Evolutionary conservation across 1,284 basidiomycete genomes (phyloP).

Genomic region (Ganoderma boninense): DNA sequence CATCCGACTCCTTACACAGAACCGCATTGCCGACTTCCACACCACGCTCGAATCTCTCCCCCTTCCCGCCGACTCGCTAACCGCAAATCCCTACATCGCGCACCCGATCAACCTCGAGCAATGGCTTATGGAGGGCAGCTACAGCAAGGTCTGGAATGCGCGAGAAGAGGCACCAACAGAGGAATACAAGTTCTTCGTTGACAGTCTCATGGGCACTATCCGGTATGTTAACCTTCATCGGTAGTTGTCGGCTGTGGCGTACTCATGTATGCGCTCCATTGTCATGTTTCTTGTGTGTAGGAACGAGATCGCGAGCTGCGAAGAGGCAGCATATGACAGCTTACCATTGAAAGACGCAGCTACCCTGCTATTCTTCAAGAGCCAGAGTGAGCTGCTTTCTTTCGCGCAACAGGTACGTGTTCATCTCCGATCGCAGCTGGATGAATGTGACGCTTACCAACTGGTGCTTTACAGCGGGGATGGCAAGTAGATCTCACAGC

Average conservation of each 20-base stretch:
- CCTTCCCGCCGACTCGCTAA: slow-evolving; percentile 75
- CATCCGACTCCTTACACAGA: slow-evolving; percentile 93
- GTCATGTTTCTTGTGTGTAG: slow-evolving; percentile 46
- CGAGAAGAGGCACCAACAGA: slow-evolving; percentile 87
- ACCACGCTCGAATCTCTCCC: slow-evolving; percentile 97
- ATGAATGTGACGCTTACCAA: slow-evolving; percentile 7
- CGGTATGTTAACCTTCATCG: slow-evolving; percentile 54
- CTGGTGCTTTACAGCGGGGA: slow-evolving; percentile 57
- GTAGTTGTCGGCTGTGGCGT: neutral
- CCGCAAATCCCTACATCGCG: slow-evolving; percentile 81
- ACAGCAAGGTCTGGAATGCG: slow-evolving; percentile 98
- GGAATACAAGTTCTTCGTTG: slow-evolving; percentile 92
- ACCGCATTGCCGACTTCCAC: slow-evolving; percentile 98
- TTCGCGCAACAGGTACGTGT: slow-evolving; percentile 79
- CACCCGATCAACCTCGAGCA: slow-evolving; percentile 93
- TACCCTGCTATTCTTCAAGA: slow-evolving; percentile 88
- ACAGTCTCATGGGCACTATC: slow-evolving; percentile 93
- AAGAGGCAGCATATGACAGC: slow-evolving; percentile 89
- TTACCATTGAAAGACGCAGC: slow-evolving; percentile 89
- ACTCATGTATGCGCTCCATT: slow-evolving; percentile 1
- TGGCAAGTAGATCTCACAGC: slow-evolving; percentile 77
- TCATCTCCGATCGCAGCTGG: neutral
- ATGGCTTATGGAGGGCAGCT: slow-evolving; percentile 99
- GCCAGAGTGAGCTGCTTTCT: slow-evolving; percentile 74
- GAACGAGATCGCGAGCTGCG: slow-evolving; percentile 94